These are phyloP conservation scores for Ophiostoma pallidulum DNA, from an alignment of 2,329 filamentous ascomycete genomes.

Conservation along the genomic window DNA sequence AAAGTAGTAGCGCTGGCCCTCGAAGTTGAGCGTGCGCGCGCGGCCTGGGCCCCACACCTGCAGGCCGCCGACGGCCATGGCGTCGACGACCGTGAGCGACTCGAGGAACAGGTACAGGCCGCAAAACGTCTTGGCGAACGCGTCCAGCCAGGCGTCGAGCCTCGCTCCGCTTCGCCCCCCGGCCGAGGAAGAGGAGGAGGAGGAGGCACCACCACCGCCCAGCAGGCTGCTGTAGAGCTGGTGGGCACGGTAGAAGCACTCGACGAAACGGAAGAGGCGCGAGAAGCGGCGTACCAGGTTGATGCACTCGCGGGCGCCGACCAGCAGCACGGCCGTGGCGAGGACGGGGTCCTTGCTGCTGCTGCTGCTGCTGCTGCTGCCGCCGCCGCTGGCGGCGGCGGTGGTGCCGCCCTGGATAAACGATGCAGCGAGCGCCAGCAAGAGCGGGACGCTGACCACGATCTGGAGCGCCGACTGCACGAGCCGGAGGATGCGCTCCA, in stretches of 20 bases:
- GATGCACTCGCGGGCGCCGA: slow-evolving; percentile 31
- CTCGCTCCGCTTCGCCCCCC: not conserved
- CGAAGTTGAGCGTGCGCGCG: slow-evolving; percentile 39
- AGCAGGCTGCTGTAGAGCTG: slow-evolving; percentile 25
- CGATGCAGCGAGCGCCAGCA: slow-evolving; percentile 26
- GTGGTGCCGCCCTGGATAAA: not conserved
- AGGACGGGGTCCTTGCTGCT: slow-evolving; percentile 1
- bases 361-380: not conserved
- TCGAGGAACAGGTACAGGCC: slow-evolving; percentile 62
- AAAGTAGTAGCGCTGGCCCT: slow-evolving; percentile 64
- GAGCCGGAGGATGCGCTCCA: slow-evolving; percentile 52
- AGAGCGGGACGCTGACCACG: slow-evolving; percentile 34
- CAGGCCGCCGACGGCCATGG: slow-evolving; percentile 33
- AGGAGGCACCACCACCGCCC: not conserved
- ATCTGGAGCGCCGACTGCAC: slow-evolving; percentile 44
- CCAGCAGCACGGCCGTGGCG: slow-evolving; percentile 19
- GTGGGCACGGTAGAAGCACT: slow-evolving; percentile 45
- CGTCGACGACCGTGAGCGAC: slow-evolving; percentile 50
- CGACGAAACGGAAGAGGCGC: slow-evolving; percentile 59
- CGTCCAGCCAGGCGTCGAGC: slow-evolving; percentile 39
- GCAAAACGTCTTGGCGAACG: slow-evolving; percentile 48
- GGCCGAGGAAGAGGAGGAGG: too few species aligned
- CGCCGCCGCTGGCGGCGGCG: not conserved
- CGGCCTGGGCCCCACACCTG: slow-evolving; percentile 43
- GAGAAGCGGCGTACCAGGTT: slow-evolving; percentile 51